Base-by-base conservation (phyloP, 306 rosid species). In the Cicer arietinum region DNA sequence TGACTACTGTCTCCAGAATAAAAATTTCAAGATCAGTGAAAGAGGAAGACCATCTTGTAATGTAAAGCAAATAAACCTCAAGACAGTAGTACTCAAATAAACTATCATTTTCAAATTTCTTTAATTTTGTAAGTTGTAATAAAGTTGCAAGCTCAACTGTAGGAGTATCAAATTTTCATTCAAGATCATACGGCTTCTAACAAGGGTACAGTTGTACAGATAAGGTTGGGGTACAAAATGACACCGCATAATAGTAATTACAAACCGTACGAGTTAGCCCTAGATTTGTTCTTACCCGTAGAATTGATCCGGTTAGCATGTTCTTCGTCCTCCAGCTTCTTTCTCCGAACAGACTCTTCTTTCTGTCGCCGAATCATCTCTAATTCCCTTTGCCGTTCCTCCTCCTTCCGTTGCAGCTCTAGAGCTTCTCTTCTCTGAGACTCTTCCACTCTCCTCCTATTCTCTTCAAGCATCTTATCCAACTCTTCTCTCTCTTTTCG, bases 401-500 rank as follows among this genome's bases (percentile, higher is more conserved):
- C 99, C 77, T 95, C 99, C 83, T 90, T 90, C 71, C 91, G 79
- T 63, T 90, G 99, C 84, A 40, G 91, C 83, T 90, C 99, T 77
- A 91, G 77, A 67, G 97, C 98, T 79, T 95, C 99, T 77, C 84
- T 92, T 80, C 97, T 86, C 79, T 92, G 97, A 73, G 97, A 61
- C 80, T 92, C 98, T 84, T 92, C 99, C 56, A 92, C 90, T 79
- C 92, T 89, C 88, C 99, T 85, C 69, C 85, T 86, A 64, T 85
- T 95, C 85, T 92, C 99, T 89, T 92, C 99, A 47, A 92, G 89
- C 98, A 92, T 89, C 82, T 69, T 87, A 83, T 92, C 98, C 67
- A 92, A 80, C 83, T 95, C 99, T 82, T 92, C 97, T 73, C 89
- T 90, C 82, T 92, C 99, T 83, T 82, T 92, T 37, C 86, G 89